These are phyloP conservation scores for Globisporangium megalacanthum DNA, from an alignment of 352 stramenopile genomes.

Conservation along the genomic window DNA sequence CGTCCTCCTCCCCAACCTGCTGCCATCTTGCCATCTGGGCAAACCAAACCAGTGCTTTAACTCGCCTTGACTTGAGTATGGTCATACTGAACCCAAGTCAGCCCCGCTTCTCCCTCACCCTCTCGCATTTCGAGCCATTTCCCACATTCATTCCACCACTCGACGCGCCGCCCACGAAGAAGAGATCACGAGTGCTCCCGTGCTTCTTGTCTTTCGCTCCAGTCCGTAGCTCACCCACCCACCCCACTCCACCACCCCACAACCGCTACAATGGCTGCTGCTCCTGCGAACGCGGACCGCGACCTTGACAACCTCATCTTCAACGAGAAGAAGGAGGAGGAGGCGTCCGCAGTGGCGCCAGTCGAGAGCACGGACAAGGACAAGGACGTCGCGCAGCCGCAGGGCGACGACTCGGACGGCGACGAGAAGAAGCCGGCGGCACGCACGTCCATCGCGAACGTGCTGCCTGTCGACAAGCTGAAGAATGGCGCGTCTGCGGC, in stretches of 20 bases:
- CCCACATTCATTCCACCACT: no score
- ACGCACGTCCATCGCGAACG: conserved; percentile 67
- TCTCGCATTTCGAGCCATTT: no score
- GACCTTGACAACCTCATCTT: conserved; percentile 86
- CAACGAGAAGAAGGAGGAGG: conserved; percentile 56
- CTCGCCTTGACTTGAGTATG: no score
- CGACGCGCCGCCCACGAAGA: no score
- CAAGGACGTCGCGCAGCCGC: conserved; percentile 17
- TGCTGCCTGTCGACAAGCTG: conserved; percentile 82
- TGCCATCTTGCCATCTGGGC: no score
- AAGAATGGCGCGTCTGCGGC: conserved; percentile 84
- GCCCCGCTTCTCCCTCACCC: no score
- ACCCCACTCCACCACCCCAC: not conserved
- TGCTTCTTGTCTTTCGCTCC: no score
- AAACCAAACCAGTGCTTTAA: no score
- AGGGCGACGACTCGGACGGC: conserved; percentile 34
- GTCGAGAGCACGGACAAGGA: conserved; percentile 7
- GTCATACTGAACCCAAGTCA: no score
- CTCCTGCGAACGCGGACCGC: conserved; percentile 34
- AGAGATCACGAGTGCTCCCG: no score
- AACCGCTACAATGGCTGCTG: not conserved
- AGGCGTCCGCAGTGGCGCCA: conserved; percentile 6
- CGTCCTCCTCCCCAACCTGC: no score
- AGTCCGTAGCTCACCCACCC: no score
- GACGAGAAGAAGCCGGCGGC: conserved; percentile 47